These are phyloP conservation scores for Eucalyptus lansdowneana DNA, from an alignment of 345 rosid species.

Conservation along the genomic window DNA sequence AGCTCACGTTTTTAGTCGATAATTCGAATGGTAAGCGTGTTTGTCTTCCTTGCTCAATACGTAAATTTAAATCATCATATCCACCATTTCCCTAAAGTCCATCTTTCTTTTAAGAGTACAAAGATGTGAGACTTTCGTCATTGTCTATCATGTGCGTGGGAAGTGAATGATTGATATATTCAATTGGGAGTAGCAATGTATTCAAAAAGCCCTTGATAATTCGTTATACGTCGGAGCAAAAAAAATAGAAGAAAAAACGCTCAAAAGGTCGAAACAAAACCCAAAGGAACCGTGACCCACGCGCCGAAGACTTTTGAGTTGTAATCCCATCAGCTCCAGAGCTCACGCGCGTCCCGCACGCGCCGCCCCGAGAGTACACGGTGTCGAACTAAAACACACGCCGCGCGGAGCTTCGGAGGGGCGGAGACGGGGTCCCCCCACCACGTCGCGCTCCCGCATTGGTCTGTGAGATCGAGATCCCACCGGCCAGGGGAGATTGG, in stretches of 20 bases:
- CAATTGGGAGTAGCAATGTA: background rate
- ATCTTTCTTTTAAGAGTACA: background rate
- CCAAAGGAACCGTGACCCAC: background rate
- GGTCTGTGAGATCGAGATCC: background rate
- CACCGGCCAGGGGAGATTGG: background rate
- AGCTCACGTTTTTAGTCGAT: rapidly evolving
- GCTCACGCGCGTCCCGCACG: background rate
- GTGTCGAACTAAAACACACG: background rate
- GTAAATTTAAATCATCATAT: background rate
- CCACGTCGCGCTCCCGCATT: background rate
- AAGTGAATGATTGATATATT: background rate
- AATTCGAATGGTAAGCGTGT: background rate
- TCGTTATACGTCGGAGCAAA: background rate
- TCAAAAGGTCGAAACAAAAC: background rate
- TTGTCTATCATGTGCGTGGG: background rate
- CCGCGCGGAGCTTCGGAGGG: background rate
- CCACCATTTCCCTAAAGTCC: too few relatives aligned
- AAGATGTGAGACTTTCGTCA: background rate
- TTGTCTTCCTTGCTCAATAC: background rate
- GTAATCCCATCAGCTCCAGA: background rate
- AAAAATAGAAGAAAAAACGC: background rate
- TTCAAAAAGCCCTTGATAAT: background rate
- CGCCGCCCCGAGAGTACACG: background rate
- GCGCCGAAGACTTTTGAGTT: background rate
- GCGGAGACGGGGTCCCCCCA: background rate